Evolutionary conservation across 352 stramenopile genomes (phyloP), one percentile per base, ranked within the genome.

Genomic region (Globisporangium carolinianum): DNA sequence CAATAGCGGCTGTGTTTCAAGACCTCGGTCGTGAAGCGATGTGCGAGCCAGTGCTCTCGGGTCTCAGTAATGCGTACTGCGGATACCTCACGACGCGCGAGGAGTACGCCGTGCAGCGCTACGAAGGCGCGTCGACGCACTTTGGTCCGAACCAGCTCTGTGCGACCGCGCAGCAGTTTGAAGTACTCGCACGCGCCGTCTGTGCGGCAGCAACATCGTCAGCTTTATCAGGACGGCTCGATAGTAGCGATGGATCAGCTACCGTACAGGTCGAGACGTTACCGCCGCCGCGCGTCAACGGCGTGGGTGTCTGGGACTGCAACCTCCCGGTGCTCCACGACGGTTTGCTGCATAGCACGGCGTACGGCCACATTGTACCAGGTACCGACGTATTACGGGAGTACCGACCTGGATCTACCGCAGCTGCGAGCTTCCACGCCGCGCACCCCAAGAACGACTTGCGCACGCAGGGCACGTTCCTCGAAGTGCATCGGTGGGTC

Each of bases 41-140:
- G 5, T 52, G 72, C 24, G 67, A 85, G 42, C 77, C 83, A 1
- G 73, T 93, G 35, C 79, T 95, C 41, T 76, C 83, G 14, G 83
- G 83, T 5, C 60, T 92, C 24, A 84, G 69, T 47, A 96, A 96
- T 55, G 86, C 81, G 3, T 96, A 96, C 62, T 81, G 80, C 47
- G 85, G 83, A 5, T 96, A 96, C 62, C 69, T 95, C 58, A 87
- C 85, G 7, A 96, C 86, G 4, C 74, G 79, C 2, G 86, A 95
- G 59, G 86, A 96, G 60, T 96, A 94, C 50, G 70, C 84, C 0
- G 74, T 91, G 4, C 86, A 96, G 61, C 78, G 85, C 4, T 96
- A 96, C 60, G 86, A 96, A 79, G 86, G 86, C n/a, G 85, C 86
- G 11, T 96, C 83, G 17, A 96, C 85, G 36, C 83, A 94, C 60